Evolutionary conservation across 2,329 filamentous ascomycete genomes (phyloP).

Genomic region (Cadophora luteo-olivacea): DNA sequence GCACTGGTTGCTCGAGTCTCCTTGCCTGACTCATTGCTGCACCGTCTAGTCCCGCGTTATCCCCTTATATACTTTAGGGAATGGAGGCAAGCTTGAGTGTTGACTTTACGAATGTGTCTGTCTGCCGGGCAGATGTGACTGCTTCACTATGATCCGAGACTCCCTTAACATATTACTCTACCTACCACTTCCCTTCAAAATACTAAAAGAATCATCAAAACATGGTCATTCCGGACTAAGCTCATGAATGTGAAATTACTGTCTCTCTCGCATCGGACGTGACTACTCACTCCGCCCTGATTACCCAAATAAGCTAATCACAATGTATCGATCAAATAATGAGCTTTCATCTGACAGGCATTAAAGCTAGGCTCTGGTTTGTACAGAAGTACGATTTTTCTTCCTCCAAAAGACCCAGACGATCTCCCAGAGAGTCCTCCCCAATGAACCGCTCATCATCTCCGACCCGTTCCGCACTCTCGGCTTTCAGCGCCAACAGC

Average conservation of each 20-base stretch:
- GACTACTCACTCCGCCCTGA: neutral
- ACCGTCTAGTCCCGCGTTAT: neutral
- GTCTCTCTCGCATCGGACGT: neutral
- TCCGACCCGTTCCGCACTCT: slow-evolving; percentile 2
- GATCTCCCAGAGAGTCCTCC: too few relatives aligned
- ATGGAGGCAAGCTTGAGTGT: neutral
- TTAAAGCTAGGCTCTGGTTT: neutral
- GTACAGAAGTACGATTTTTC: too few relatives aligned
- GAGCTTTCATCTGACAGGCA: neutral
- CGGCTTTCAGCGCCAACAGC: neutral
- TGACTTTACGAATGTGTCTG: neutral
- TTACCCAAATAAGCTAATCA: neutral
- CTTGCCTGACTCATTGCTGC: neutral
- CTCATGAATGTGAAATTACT: neutral
- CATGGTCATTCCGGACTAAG: too few relatives aligned
- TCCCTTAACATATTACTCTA: neutral
- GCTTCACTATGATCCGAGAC: neutral
- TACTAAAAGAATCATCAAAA: neutral
- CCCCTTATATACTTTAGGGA: neutral
- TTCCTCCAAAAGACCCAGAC: too few relatives aligned
- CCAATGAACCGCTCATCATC: slow-evolving; percentile 11
- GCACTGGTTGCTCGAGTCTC: neutral
- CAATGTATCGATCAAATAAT: neutral
- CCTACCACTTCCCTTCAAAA: neutral
- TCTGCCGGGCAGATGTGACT: neutral